phyloP scores from a whole-genome alignment of 768 basidiomycete genomes.

The Clitopilus hobsonii region DNA sequence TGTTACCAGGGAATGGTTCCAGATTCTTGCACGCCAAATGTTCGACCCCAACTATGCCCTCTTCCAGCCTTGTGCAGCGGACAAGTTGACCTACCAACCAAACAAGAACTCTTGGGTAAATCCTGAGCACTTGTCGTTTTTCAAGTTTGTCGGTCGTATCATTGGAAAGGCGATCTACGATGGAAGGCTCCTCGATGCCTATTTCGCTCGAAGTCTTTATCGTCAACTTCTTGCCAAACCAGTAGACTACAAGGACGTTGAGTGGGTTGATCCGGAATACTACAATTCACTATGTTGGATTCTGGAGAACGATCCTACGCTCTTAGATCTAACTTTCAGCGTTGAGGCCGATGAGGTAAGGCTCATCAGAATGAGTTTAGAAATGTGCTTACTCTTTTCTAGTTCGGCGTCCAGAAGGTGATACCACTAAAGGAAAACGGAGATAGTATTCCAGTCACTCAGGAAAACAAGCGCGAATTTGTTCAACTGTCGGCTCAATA shows the following conservation, averaged over 20 bases:
- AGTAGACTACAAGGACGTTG: conserved; percentile 93
- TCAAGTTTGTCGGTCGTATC: conserved; percentile 97
- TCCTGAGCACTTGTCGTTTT: conserved; percentile 93
- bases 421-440: conserved; percentile 86
- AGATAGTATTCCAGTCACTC: conserved; percentile 80
- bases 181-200: conserved; percentile 92
- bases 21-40: conserved; percentile 96
- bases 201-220: conserved; percentile 96
- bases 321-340: conserved; percentile 87
- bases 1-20: conserved; percentile 98
- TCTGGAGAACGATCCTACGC: conserved; percentile 88
- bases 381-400: conserved; percentile 9
- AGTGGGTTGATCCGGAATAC: conserved; percentile 98
- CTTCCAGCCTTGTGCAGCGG: conserved; percentile 97
- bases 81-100: conserved; percentile 92
- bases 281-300: conserved; percentile 99
- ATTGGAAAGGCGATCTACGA: conserved; percentile 99
- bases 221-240: conserved; percentile 91
- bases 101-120: conserved; percentile 94
- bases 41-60: conserved; percentile 98
- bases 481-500: conserved; percentile 95
- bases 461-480: conserved; percentile 96
- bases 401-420: conserved; percentile 91
- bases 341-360: conserved; percentile 92
- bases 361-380: conserved; percentile 9